phyloP scores from a whole-genome alignment of 495 filamentous ascomycete genomes.

The Thermothielavioides terrestris region DNA sequence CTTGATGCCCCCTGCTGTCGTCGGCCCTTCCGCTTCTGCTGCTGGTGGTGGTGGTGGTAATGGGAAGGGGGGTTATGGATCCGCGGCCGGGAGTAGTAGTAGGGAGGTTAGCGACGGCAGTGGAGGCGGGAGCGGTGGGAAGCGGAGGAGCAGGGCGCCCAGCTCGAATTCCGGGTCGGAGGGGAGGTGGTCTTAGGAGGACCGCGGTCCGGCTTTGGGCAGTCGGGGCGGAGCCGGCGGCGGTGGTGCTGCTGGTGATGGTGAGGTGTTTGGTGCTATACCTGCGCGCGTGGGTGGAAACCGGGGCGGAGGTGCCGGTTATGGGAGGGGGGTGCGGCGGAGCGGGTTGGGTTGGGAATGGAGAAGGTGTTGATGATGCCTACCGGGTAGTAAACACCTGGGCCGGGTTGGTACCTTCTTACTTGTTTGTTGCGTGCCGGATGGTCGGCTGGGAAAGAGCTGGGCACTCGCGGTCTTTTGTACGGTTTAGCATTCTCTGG shows the following conservation, averaged over 20 bases:
- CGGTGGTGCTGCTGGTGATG: background rate
- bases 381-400: too few relatives aligned
- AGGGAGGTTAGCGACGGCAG: background rate
- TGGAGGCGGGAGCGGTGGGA: slow-evolving; percentile 1
- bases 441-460: too few relatives aligned
- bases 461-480: too few relatives aligned
- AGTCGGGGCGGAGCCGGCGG: background rate
- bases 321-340: background rate
- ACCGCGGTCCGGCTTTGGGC: background rate
- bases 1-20: background rate
- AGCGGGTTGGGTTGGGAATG: background rate
- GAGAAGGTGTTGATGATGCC: slow-evolving; percentile 3
- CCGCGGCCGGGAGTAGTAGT: too few relatives aligned
- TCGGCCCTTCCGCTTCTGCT: background rate
- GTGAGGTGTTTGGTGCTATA: background rate
- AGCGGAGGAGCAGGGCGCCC: slow-evolving; percentile 14
- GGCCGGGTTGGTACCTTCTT: too few relatives aligned
- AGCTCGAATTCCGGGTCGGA: slow-evolving; percentile 9
- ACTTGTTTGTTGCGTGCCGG: too few relatives aligned
- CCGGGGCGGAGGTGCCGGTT: background rate
- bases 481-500: background rate
- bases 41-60: background rate
- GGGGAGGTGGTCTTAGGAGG: slow-evolving; percentile 24
- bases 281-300: too few relatives aligned
- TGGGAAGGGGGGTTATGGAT: background rate